Percentiles rank a stretch among this genome's conserved stretches.
These are phyloP conservation scores for Lumnitzera racemosa DNA, from an alignment of 345 rosid species.

Conservation along the genomic window DNA sequence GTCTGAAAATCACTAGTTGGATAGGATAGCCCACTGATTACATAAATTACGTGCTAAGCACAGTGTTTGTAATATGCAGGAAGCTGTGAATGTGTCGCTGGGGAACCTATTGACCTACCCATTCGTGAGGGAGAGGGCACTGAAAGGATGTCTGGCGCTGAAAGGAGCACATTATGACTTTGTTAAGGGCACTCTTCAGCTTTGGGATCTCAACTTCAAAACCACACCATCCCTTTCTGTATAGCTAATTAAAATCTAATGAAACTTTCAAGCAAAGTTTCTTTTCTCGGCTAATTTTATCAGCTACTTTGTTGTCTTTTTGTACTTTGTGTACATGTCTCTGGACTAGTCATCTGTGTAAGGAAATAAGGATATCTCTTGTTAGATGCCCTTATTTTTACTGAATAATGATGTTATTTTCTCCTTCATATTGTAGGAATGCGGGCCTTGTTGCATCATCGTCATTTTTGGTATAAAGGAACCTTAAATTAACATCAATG, in stretches of 20 bases:
- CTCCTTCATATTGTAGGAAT: no score
- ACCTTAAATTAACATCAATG: no score
- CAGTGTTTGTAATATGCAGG: conserved; percentile 16
- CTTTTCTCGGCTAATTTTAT: background rate
- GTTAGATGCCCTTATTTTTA: no score
- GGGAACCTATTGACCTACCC: conserved; percentile 73
- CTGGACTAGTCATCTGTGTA: no score
- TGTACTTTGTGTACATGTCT: no score
- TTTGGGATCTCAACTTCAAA: conserved; percentile 69
- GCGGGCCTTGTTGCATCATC: no score
- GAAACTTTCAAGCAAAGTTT: background rate
- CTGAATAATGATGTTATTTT: no score
- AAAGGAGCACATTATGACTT: conserved; percentile 81
- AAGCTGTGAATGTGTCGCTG: conserved; percentile 73
- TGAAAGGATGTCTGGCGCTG: conserved; percentile 35
- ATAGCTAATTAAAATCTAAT: conserved; percentile 5
- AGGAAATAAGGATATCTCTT: no score
- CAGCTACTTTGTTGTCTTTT: background rate
- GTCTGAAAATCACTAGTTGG: no score
- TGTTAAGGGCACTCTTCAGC: conserved; percentile 55
- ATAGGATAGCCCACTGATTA: no score
- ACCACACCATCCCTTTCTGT: conserved; percentile 25
- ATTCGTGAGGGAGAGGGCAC: conserved; percentile 61
- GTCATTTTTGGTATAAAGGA: no score
- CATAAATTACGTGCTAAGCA: no score